Conservation (phyloP, 805 yeast species). For the Pichia occidentalis region DNA sequence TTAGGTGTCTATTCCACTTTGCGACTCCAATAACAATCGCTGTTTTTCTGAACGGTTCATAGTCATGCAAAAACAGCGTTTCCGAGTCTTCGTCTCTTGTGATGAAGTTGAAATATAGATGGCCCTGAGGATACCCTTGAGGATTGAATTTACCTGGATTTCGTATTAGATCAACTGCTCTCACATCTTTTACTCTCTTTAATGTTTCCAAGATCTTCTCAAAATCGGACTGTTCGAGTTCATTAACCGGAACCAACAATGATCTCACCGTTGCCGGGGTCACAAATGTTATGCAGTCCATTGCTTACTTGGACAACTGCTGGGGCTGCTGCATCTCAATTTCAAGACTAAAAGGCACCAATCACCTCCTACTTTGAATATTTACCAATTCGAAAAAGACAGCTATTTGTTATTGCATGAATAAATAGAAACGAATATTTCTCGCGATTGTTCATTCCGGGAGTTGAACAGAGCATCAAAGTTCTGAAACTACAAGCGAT, state of each 20-base stretch:
- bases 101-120: constrained; percentile 52
- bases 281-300: constrained; percentile 44
- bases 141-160: constrained; percentile 68
- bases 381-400: too few relatives aligned
- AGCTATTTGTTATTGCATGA: too few relatives aligned
- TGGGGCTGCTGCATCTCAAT: background rate
- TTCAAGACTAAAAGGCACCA: too few relatives aligned
- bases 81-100: constrained; percentile 41
- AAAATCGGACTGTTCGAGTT: constrained; percentile 38
- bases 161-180: constrained; percentile 72
- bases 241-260: constrained; percentile 62
- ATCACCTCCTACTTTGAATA: too few relatives aligned
- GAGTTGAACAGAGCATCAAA: too few relatives aligned
- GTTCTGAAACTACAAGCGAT: too few relatives aligned
- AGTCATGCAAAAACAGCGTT: constrained; percentile 67
- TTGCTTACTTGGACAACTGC: constrained; percentile 3
- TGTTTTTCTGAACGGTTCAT: constrained; percentile 83
- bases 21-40: constrained; percentile 50
- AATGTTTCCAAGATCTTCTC: constrained; percentile 38
- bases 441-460: too few relatives aligned
- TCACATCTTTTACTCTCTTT: constrained; percentile 48
- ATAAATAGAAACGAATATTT: too few relatives aligned
- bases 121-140: constrained; percentile 75
- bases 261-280: constrained; percentile 63
- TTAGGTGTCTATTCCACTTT: constrained; percentile 24